Evolutionary conservation across 148 eudicot species (phyloP), one percentile per base, ranked within the genome.

Genomic region (Talinum fruticosum): DNA sequence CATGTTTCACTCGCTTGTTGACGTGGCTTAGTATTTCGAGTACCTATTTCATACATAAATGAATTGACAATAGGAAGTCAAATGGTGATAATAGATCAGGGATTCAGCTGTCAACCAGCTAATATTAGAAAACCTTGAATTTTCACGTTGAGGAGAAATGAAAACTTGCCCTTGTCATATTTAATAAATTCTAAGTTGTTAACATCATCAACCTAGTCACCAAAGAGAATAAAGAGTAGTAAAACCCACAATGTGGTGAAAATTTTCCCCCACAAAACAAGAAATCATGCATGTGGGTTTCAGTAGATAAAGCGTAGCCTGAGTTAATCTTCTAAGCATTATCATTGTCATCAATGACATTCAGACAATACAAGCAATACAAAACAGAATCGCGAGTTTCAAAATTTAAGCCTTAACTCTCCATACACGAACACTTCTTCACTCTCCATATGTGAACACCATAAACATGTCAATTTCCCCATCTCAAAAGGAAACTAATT

Each of bases 1-100:
- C 94, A 84, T 95, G 94, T 73, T 95, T 95, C 83, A 95, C 96
- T 82, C 97, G 91, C 90, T 92, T 95, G 87, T 95, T 95, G 80
- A 95, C 92, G 71, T 95, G 99, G 82, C 93, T 88, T 79, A 95
- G 76, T 71, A 95, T 87, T 84, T 95, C 97, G 37, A 95, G 81
- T 65, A 95, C 99, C 99, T 95, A 72, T 47, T 38, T 44, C 75
- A 75, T 54, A 66, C 10, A 53, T 74, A 47, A 62, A 47, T 21
- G 26, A 37, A 53, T 35, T 54, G 35, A 33, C 13, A 59, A 47
- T 45, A 34, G 12, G 24, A 68, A 72, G 45, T 37, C 67, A 37
- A 33, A 37, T 38, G 32, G 45, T 29, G 34, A 73, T 66, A 7
- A 72, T 10, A 37, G 14, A 34, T 66, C 28, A 38, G 28, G 28